Evolutionary conservation across 2,329 filamentous ascomycete genomes (phyloP), one percentile per base, ranked within the genome.

Genomic region (Balansia obtecta): DNA sequence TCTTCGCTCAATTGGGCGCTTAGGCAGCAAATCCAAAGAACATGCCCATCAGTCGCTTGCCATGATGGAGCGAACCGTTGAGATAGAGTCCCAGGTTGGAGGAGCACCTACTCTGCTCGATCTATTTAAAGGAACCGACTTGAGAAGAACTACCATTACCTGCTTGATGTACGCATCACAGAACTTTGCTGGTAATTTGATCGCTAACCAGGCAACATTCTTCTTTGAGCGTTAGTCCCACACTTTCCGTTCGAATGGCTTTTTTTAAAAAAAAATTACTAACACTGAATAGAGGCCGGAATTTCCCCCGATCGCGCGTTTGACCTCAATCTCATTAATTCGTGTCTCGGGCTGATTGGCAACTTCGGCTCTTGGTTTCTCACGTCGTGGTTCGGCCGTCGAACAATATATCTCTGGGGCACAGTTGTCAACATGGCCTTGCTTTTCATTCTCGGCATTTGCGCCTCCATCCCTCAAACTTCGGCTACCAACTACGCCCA

Each of bases 131-230:
- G 76, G 76, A 43, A 73, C 71, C 30, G 76, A 80, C 54, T 65
- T 63, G 47, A 70, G 73, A 60, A 74, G 77, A 52, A 80, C 77
- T 2, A 60, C 71, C 48, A 80, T 80, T 52, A 73, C 75, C 4
- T 79, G 74, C 58, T 65, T 71, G 68, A 72, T 80, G 8, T 80
- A 80, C 62, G 74, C 74, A 1, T 71, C 77, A 18, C 77, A 80
- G 63, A 80, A 80, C 58, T 65, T 81, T 45, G 75, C 77, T 1
- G 77, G 78, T 59, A 81, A 80, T 59, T 59, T 80, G 41, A 80
- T 81, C 55, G 77, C 77, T 58, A 80, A 81, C 60, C 77, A 81
- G 59, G 76, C 77, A 4, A 75, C 76, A 46, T 81, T 75, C 62
- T 81, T 81, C 64, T 81, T 81, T 47, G 60, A 71, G 53, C 63